Base-by-base conservation (phyloP, 129 eudicot species). In the Apium graveolens region DNA sequence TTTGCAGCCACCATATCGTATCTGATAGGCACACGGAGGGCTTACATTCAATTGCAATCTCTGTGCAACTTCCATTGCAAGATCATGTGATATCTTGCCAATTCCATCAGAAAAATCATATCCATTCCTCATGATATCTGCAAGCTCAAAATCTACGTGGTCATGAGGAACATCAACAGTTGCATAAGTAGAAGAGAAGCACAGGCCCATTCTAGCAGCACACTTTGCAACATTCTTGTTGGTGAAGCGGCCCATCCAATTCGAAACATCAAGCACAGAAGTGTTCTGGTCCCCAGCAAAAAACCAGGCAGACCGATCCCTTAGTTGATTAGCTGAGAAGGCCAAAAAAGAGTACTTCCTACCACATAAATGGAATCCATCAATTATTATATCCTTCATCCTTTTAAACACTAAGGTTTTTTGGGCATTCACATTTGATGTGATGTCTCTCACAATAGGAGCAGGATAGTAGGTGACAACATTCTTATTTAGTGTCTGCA, bases 261-360 rank as follows among this genome's bases (percentile, higher is more conserved):
- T 63, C 63, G 57, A 53, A 8, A 88, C 80, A 60, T 8, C 51
- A 5, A 20, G 35, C 16, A 86, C 89, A 0, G 75, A 9, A 35
- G 75, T 31, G 4, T 46, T 69, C 60, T 78, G 72, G n/a, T 81
- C 85, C 46, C 84, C 92, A 32, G 92, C 89, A 80, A 88, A 88
- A 73, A 88, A 88, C 92, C 92, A 88, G n/a, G 92, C 92, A n/a
- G 92, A 88, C 68, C 88, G 88, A 70, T 88, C 92, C 80, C 87
- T 73, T 77, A 88, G 70, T 74, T 88, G 92, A 76, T 88, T 88
- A n/a, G 87, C 82, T 9, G 92, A 88, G 76, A 88, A 88, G 37
- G 92, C 92, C 78, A 88, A 72, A 81, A 88, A 88, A 26, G 88
- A 78, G 80, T 86, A 88, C 82, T 69, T 83, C 45, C 92, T 85